A percentile compares a stretch with the other conserved stretches of the same genome.
Evolutionary conservation across 2,329 filamentous ascomycete species (phyloP).

Genomic region (Diaporthe citrichinensis): DNA sequence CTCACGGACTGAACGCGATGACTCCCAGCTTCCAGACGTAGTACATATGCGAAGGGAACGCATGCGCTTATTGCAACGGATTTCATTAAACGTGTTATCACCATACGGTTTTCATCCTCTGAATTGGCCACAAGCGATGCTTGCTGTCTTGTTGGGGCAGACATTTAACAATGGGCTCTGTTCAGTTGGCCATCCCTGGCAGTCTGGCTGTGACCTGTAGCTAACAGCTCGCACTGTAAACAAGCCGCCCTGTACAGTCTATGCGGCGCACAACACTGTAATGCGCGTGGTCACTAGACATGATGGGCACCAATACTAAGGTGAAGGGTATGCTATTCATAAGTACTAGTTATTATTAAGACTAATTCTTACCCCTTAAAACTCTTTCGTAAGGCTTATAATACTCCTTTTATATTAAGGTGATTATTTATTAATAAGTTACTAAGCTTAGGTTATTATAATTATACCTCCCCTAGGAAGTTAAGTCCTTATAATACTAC

Average conservation of each 20-base stretch:
- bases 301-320: too few species aligned
- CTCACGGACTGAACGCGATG: neutral
- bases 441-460: too few species aligned
- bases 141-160: neutral
- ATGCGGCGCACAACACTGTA: neutral
- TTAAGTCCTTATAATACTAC: too few species aligned
- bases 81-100: neutral
- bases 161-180: neutral
- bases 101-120: neutral
- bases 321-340: too few species aligned
- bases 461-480: too few species aligned
- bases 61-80: neutral
- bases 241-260: neutral
- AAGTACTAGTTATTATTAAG: too few species aligned
- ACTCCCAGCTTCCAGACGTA: neutral
- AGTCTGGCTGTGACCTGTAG: neutral
- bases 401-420: too few species aligned
- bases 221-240: neutral
- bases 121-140: neutral
- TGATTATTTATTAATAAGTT: too few species aligned
- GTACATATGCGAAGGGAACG: too few species aligned
- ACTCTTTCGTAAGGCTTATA: too few species aligned
- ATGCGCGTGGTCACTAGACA: too few species aligned
- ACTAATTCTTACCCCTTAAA: too few species aligned
- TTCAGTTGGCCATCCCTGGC: neutral